phyloP scores from a whole-genome alignment of 257 asterid species.

The Ilex aquifolium region DNA sequence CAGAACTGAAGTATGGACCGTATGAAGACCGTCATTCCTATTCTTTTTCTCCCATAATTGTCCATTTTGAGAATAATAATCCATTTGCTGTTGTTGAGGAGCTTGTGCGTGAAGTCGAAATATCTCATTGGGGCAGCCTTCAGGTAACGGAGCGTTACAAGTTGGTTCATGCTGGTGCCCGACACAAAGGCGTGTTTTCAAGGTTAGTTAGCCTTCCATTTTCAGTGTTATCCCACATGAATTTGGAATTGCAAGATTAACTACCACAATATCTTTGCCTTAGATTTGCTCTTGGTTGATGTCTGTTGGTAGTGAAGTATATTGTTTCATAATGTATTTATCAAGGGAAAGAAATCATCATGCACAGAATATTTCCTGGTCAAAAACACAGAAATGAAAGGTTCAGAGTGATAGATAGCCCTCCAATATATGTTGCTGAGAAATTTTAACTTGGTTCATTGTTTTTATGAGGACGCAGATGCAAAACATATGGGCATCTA shows the following conservation, averaged over 20 bases:
- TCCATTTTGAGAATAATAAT: constrained; percentile 86
- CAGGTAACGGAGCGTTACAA: constrained; percentile 83
- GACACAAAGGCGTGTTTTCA: constrained; percentile 86
- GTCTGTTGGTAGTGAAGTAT: neutral
- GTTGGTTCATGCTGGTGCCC: constrained; percentile 91
- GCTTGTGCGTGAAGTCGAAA: constrained; percentile 96
- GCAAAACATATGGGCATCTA: neutral
- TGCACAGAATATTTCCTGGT: neutral
- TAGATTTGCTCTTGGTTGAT: neutral
- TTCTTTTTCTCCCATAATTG: constrained; percentile 58
- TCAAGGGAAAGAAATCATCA: too few species aligned
- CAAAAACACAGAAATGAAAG: neutral
- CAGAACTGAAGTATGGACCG: constrained; percentile 85
- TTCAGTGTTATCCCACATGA: too few species aligned
- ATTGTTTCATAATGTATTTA: too few species aligned
- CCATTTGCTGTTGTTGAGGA: constrained; percentile 98
- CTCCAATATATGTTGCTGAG: neutral
- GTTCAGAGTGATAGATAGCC: neutral
- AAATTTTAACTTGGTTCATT: too few species aligned
- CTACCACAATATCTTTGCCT: too few species aligned
- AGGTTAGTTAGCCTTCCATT: constrained; percentile 44
- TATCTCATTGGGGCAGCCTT: constrained; percentile 97
- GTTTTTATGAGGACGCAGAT: too few species aligned
- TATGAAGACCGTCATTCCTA: constrained; percentile 54
- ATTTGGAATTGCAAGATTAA: too few species aligned